Evolutionary conservation across 805 yeast genomes (phyloP), one percentile per base, ranked within the genome.

Genomic region (Wickerhamomyces silvicola): DNA sequence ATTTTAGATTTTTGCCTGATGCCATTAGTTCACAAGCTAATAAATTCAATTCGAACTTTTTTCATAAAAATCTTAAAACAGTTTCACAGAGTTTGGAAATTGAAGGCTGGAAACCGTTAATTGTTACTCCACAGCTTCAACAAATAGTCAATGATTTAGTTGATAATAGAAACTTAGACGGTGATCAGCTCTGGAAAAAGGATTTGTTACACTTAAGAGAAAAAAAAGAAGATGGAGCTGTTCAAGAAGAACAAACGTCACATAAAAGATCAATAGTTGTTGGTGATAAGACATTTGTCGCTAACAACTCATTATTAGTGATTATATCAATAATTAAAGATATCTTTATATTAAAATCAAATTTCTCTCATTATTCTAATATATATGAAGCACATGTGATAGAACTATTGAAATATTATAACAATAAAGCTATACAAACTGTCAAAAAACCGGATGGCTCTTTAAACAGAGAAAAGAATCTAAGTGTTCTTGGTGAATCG

Each of bases 21-120:
- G 72, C 78, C 46, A 57, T 87, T 11, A 72, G 68, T n/a, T 66
- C 70, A 20, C 95, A 84, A 41, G 67, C 81, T 4, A 75, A 68
- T 37, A 68, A 70, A 33, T 87, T 74, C 50, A 58, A 75, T 22
- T 62, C 62, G 19, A 62, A 74, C 20, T 70, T 71, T 44, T 87
- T 81, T 41, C 65, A 66, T 29, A 62, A 62, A 11, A 64, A 70
- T 17, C 52, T 74, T 31, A 68, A 66, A 34, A 52, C 55, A 5
- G 56, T 84, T 18, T 60, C 70, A 6, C 50, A 50, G 4, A 59
- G 64, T 12, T 62, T 83, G 35, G 88, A 82, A 31, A 60, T 62
- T 28, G 97, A 88, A 42, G 61, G 61, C 15, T 90, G 97, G 97
- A 75, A 72, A 37, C 94, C 88, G 32, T 72, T 70, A 13, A 70